Percentiles rank a stretch among this genome's conserved stretches.
phyloP scores from a whole-genome alignment of 2,329 filamentous ascomycete genomes.

The Microdochium paspali region DNA sequence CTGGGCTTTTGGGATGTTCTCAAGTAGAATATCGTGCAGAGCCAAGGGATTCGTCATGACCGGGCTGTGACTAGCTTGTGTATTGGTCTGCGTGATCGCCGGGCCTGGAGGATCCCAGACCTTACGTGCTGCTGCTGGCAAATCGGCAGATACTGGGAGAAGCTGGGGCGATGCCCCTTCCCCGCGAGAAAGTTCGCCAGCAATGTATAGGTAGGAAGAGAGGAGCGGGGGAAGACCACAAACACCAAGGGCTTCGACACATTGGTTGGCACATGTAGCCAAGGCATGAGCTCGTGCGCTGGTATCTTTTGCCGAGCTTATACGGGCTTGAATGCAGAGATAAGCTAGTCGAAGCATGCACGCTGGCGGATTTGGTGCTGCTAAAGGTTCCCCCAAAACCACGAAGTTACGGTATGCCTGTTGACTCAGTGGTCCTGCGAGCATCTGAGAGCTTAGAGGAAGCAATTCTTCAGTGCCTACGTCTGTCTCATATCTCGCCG shows the following conservation, averaged over 20 bases:
- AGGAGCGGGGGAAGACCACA: conserved; percentile 10
- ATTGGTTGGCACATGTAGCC: conserved; percentile 8
- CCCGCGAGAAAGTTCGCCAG: conserved; percentile 3
- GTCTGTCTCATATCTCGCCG: not conserved
- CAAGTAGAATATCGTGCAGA: not conserved
- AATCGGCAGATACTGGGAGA: not conserved
- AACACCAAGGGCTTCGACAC: conserved; percentile 8
- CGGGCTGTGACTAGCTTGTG: not conserved
- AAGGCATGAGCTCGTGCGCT: conserved; percentile 1
- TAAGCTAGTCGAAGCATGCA: not conserved
- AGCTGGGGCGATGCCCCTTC: not conserved
- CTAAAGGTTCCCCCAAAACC: not conserved
- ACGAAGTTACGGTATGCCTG: not conserved
- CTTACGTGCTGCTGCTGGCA: not conserved
- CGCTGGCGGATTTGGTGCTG: not conserved
- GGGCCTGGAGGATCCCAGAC: not conserved
- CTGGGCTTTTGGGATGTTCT: not conserved
- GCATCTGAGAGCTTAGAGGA: not conserved
- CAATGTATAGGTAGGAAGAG: conserved; percentile 8
- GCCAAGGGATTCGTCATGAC: not conserved
- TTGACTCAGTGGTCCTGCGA: not conserved
- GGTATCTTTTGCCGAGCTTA: conserved; percentile 4
- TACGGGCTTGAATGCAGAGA: conserved; percentile 5
- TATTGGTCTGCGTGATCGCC: not conserved
- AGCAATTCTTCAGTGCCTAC: conserved; percentile 4